phyloP scores from a whole-genome alignment of 2,329 filamentous ascomycete species.

The Aspergillus sojae region DNA sequence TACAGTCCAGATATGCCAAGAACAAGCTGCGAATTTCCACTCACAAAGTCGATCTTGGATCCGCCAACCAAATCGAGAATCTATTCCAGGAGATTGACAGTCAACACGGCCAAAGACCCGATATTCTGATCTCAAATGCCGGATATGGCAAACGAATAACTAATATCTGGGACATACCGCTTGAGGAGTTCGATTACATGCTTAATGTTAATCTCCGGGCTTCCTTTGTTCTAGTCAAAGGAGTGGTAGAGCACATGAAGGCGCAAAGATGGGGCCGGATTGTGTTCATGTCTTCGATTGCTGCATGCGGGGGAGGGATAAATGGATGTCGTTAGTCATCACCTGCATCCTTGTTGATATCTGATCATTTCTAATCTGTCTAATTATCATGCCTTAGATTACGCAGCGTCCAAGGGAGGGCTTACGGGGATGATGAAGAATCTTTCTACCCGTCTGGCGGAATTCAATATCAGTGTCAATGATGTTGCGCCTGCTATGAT shows the following conservation, averaged over 20 bases:
- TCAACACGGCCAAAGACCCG: conserved; percentile 57
- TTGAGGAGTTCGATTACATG: conserved; percentile 67
- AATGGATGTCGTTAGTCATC: conserved; percentile 56
- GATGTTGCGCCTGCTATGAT: conserved; percentile 71
- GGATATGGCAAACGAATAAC: conserved; percentile 65
- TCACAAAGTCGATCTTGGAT: conserved; percentile 62
- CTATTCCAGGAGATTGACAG: conserved; percentile 59
- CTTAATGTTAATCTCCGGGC: conserved; percentile 64
- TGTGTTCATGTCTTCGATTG: conserved; percentile 66
- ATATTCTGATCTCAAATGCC: conserved; percentile 69
- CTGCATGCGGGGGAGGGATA: conserved; percentile 64
- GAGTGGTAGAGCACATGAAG: conserved; percentile 64
- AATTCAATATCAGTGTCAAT: conserved; percentile 66
- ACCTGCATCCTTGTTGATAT: neutral
- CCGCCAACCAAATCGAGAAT: conserved; percentile 54
- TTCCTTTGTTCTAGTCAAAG: conserved; percentile 64
- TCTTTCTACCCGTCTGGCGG: conserved; percentile 60
- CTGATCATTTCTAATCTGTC: conserved; percentile 13
- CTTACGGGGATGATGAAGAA: conserved; percentile 68
- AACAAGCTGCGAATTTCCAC: conserved; percentile 49
- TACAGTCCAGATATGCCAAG: conserved; percentile 38
- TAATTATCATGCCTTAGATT: conserved; percentile 31
- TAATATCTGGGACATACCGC: conserved; percentile 59
- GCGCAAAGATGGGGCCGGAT: conserved; percentile 65
- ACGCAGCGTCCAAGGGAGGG: conserved; percentile 65